Evolutionary conservation across 2,329 filamentous ascomycete species (phyloP), one percentile per base, ranked within the genome.

Genomic region (Fusarium nygamai): DNA sequence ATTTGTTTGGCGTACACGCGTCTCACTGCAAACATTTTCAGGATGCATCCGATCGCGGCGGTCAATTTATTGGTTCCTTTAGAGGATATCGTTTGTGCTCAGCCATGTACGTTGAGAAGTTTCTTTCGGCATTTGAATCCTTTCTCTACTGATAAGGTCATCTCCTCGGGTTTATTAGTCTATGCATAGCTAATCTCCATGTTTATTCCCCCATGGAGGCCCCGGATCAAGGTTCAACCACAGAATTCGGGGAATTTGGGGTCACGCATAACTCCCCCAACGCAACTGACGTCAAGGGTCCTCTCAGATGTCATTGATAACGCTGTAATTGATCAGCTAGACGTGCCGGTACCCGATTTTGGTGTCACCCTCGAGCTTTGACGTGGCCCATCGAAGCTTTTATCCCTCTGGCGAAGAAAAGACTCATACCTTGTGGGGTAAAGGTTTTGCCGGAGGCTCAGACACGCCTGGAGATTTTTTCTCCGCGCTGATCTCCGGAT

Each of bases 211-310:
- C 61, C 61, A 14, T 59, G 50, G 12, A 48, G 36, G 64, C 46
- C 63, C 47, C 41, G 65, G 65, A 68, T 68, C 65, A 68, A 68
- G 54, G 34, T 58, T 68, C 65, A 47, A 38, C 65, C 64, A 43
- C 31, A 27, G n/a, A 51, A 33, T n/a, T 46, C 27, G 53, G 54
- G 65, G 53, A 44, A 67, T 17, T 41, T 31, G 64, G 50, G 33
- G 24, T 57, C 38, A n/a, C 20, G 24, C 22, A 41, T 31, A 31
- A 24, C 19, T 33, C 33, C 12, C 14, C 19, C 20, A 20, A 31
- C 14, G 43, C 16, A 38, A 13, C 24, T 61, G 34, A 68, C 64
- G 64, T 62, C 65, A 41, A 53, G 16, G 11, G 29, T 24, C 64
- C 11, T n/a, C 36, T 12, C 7, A n/a, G 22, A 51, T 50, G 44